Evolutionary conservation across 106 monocot species (phyloP).

Genomic region (Dendrobium chrysotoxum): DNA sequence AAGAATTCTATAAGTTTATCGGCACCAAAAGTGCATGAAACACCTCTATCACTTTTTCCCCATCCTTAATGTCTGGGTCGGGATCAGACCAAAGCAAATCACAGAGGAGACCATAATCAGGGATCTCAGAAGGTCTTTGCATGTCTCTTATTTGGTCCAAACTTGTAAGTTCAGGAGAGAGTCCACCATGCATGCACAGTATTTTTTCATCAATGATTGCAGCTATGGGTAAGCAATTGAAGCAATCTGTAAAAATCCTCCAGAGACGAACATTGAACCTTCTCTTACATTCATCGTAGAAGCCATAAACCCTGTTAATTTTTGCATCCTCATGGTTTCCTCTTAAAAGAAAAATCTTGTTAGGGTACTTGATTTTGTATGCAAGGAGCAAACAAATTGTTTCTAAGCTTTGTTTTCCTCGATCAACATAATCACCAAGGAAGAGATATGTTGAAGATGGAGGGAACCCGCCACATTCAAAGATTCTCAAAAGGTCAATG

Average conservation of each 20-base stretch:
- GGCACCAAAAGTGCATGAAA: constrained; percentile 32
- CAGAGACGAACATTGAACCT: constrained; percentile 38
- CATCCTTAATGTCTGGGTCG: constrained; percentile 26
- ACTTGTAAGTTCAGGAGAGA: constrained; percentile 28
- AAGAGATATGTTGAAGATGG: constrained; percentile 33
- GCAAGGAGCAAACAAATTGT: constrained; percentile 40
- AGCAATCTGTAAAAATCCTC: constrained; percentile 39
- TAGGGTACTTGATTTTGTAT: constrained; percentile 38
- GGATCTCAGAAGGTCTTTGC: constrained; percentile 28
- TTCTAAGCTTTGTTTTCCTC: constrained; percentile 38
- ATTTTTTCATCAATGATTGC: constrained; percentile 35
- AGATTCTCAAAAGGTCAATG: constrained; percentile 30
- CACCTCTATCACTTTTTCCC: constrained; percentile 32
- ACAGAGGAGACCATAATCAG: constrained; percentile 37
- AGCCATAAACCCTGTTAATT: constrained; percentile 35
- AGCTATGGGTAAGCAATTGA: constrained; percentile 38
- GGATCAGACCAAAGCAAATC: constrained; percentile 48
- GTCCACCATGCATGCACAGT: constrained; percentile 44
- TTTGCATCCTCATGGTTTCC: constrained; percentile 46
- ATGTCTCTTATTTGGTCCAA: constrained; percentile 34
- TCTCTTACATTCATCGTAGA: constrained; percentile 43
- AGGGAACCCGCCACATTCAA: constrained; percentile 35
- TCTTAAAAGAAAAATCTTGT: constrained; percentile 29
- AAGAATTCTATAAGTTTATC: constrained; percentile 35
- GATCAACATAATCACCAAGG: constrained; percentile 43